phyloP scores from a whole-genome alignment of 1,284 basidiomycete species.

The Tilletia caries region DNA sequence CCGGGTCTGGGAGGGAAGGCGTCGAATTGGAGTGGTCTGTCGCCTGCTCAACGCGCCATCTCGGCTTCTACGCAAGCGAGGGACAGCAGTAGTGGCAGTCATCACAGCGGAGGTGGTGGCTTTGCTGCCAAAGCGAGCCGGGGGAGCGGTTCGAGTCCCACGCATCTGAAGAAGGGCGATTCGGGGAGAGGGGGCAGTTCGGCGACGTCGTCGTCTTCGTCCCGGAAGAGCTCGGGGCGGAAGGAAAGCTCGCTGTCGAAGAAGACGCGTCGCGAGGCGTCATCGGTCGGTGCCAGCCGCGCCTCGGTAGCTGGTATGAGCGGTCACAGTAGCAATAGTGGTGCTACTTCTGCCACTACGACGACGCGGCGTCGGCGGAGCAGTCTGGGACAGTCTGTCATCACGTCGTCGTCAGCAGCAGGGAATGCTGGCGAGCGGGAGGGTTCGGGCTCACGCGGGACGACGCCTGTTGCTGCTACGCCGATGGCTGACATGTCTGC shows the following conservation, averaged over 20 bases:
- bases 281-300: neutral
- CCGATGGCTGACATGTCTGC: neutral
- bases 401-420: neutral
- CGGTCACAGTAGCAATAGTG: too few species aligned
- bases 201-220: neutral
- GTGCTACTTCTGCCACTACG: neutral
- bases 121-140: neutral
- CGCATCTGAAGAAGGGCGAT: too few species aligned
- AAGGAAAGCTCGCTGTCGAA: neutral
- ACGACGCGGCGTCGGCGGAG: neutral
- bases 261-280: neutral
- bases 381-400: neutral
- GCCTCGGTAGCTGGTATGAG: neutral
- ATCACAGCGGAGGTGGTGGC: neutral
- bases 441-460: neutral
- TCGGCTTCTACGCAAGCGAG: neutral
- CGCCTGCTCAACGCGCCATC: neutral
- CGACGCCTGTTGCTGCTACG: neutral
- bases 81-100: neutral
- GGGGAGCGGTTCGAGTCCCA: too few species aligned
- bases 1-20: slow-evolving; percentile 5
- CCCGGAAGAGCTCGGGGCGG: neutral
- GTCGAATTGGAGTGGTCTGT: neutral
- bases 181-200: neutral
- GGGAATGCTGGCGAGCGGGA: neutral